Evolutionary conservation across 257 asterid species (phyloP).

Genomic region (Fraxinus excelsior): DNA sequence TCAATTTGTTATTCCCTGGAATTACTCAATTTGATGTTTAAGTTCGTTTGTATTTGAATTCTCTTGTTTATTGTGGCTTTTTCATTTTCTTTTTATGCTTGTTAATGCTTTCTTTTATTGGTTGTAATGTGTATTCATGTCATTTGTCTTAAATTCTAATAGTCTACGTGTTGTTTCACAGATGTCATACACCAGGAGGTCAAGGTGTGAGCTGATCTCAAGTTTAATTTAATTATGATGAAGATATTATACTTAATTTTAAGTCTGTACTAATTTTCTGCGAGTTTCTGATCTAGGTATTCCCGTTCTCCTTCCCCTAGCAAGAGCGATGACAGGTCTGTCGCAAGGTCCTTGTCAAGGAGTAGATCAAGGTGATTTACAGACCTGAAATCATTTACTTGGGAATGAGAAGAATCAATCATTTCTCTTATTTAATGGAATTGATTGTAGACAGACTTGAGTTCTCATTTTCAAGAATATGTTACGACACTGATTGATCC

Average conservation of each 20-base stretch:
- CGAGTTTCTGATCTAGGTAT: constrained; percentile 36
- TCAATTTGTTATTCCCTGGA: not conserved
- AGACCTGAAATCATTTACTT: not conserved
- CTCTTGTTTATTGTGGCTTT: not conserved
- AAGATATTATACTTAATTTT: not conserved
- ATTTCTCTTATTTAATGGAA: not conserved
- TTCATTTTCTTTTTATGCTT: not conserved
- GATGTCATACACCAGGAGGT: constrained; percentile 75
- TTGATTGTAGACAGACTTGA: not conserved
- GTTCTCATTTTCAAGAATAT: not conserved
- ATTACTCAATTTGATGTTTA: not conserved
- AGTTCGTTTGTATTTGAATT: not conserved
- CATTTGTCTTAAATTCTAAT: not conserved
- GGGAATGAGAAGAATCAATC: not conserved
- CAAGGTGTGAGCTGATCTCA: constrained; percentile 49
- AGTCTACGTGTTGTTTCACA: constrained; percentile 30
- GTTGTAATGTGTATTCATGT: not conserved
- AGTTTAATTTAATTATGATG: too few species aligned
- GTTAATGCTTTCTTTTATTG: not conserved
- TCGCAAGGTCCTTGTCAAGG: constrained; percentile 63
- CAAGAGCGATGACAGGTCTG: constrained; percentile 47
- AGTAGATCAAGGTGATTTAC: constrained; percentile 70
- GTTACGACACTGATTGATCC: not conserved
- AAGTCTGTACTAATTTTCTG: not conserved
- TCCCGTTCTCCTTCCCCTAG: constrained; percentile 61